A percentile compares a stretch with the other conserved stretches of the same genome.
Conservation (phyloP, 2,329 filamentous ascomycete genomes). For the Clonostachys sp. region DNA sequence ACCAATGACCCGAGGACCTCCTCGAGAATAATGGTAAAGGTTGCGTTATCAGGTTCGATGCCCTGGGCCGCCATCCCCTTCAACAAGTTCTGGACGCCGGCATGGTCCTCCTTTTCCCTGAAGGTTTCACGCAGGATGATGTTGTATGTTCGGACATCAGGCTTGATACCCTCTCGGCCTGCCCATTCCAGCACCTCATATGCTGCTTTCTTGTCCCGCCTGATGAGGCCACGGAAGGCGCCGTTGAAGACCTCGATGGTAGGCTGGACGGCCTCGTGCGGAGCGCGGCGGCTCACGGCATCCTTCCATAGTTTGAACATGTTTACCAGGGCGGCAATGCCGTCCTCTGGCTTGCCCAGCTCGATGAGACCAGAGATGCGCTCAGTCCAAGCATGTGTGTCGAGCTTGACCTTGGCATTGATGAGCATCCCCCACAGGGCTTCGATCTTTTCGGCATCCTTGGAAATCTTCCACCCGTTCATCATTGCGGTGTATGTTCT, state of each 20-base stretch:
- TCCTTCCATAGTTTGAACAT: conserved; percentile 58
- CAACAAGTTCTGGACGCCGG: conserved; percentile 37
- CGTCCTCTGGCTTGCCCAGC: conserved; percentile 45
- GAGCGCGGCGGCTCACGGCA: conserved; percentile 19
- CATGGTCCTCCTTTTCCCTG: conserved; percentile 8
- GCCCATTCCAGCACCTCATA: conserved; percentile 56
- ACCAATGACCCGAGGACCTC: conserved; percentile 40
- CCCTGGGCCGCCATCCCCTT: conserved; percentile 51
- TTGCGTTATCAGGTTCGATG: conserved; percentile 59
- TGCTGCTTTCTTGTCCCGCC: conserved; percentile 41
- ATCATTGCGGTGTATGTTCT: conserved; percentile 72
- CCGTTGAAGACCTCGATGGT: conserved; percentile 65
- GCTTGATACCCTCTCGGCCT: conserved; percentile 45
- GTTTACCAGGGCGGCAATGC: conserved; percentile 60
- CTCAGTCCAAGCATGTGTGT: conserved; percentile 64
- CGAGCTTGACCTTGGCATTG: conserved; percentile 52
- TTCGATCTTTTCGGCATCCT: conserved; percentile 55
- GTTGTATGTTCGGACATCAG: conserved; percentile 62
- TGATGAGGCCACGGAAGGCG: conserved; percentile 59
- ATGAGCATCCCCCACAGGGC: conserved; percentile 64
- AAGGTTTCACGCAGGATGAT: conserved; percentile 61
- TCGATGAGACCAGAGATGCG: conserved; percentile 63
- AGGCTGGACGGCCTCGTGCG: conserved; percentile 43
- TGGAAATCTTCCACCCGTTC: conserved; percentile 59
- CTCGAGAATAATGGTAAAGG: conserved; percentile 70